Base-by-base conservation (phyloP, 352 stramenopile genomes). In the Pythium chondricola region DNA sequence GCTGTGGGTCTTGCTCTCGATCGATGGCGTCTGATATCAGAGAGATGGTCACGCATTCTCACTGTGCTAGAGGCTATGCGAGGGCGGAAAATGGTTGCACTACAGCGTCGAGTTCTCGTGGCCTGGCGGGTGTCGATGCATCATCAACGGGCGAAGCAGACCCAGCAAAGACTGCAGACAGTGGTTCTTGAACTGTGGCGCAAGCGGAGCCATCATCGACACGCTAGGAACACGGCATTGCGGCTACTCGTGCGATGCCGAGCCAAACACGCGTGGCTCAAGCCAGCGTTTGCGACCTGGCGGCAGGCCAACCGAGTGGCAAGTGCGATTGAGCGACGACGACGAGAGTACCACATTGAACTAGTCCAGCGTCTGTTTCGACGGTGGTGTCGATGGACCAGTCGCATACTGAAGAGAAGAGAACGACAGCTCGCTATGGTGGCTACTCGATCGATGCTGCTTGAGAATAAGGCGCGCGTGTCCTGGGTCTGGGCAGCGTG, bases 211-310 rank as follows among this genome's bases (percentile, higher is more conserved):
- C 22, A 27, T 17, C 32, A 40, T 2, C 32, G 45, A 20, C 22
- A 14, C 13, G 17, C 32, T 7, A 30, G 50, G 10, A 40, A 25
- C 3, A 32, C 25, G 8, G 26, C 18, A 7, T 17, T 58, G 17
- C 8, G 1, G 2, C 13, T 33, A n/a, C 17, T 51, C 8, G 8
- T 58, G 8, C 36, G 20, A 22, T 20, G 29, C 21, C 50, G 31
- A 10, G 6, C 33, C 16, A 39, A 14, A 20, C 22, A 36, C 31
- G 24, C 27, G 2, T 58, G 50, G 50, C 25, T 33, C 13, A 26
- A 22, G 13, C 50, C 40, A 10, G 50, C 50, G 25, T 58, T 58
- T 32, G 17, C 50, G 4, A 39, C 4, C 9, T 58, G 50, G 50
- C 39, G 33, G 6, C n/a, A 25, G 18, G 51, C 36, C 20, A 27